Percentiles rank a stretch among this genome's conserved stretches.
Conservation (phyloP, 192 early-diverging fungal species). For the Backusella circina region DNA sequence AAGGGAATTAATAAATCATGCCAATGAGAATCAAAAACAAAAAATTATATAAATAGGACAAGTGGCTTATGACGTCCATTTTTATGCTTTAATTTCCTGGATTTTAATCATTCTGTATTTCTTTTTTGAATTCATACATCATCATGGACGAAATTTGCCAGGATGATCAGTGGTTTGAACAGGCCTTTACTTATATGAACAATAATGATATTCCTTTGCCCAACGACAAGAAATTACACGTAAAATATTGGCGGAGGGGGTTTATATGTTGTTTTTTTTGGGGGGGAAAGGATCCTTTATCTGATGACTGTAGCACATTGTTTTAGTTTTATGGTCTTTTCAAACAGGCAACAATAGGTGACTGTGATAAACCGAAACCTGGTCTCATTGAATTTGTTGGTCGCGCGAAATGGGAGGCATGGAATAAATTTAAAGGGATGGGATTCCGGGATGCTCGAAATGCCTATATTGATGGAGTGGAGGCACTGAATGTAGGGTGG, state of each 20-base stretch:
- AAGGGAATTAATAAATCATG: neutral
- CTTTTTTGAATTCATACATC: neutral
- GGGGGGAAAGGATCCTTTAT: too few relatives aligned
- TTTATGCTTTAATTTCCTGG: neutral
- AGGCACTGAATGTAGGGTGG: conserved; percentile 29
- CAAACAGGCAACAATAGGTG: conserved; percentile 46
- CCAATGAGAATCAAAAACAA: neutral
- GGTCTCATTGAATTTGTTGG: conserved; percentile 39
- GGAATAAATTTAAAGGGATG: conserved; percentile 41
- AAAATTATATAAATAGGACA: neutral
- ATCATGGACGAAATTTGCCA: conserved; percentile 12
- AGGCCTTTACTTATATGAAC: conserved; percentile 19
- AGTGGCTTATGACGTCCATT: neutral
- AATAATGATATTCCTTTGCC: conserved; percentile 9
- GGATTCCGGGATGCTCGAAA: conserved; percentile 33
- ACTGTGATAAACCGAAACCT: conserved; percentile 36
- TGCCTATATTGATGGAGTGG: conserved; percentile 24
- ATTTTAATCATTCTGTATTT: neutral
- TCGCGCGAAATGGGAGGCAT: conserved; percentile 46
- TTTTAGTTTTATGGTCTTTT: conserved; percentile 50
- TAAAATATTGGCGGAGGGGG: neutral
- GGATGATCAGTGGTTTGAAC: conserved; percentile 24
- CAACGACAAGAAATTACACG: conserved; percentile 26
- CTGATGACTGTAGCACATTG: too few relatives aligned
- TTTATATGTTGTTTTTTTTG: too few relatives aligned